These are phyloP conservation scores for Paecilomyces fulvus DNA, from an alignment of 2,329 filamentous ascomycete species.

Conservation along the genomic window DNA sequence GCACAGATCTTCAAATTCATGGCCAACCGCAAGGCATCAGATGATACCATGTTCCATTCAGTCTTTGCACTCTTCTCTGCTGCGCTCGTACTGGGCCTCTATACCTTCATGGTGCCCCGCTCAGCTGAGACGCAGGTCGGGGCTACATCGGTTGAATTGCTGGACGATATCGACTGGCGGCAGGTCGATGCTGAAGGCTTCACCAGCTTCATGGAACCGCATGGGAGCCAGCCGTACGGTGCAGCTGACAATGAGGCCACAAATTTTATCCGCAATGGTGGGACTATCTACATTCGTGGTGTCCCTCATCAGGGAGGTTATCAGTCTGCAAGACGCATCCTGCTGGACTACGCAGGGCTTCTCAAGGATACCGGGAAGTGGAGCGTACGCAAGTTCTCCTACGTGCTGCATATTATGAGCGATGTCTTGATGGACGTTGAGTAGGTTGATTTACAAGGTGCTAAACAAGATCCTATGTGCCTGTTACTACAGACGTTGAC, in stretches of 20 bases:
- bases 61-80: constrained; percentile 44
- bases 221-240: constrained; percentile 17
- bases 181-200: constrained; percentile 40
- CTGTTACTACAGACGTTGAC: background rate
- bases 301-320: constrained; percentile 43
- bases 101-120: constrained; percentile 41
- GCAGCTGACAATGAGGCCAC: constrained; percentile 24
- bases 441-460: constrained; percentile 2
- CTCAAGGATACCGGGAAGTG: constrained; percentile 47
- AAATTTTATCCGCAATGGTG: constrained; percentile 42
- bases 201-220: constrained; percentile 29
- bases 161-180: constrained; percentile 45
- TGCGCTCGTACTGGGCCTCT: constrained; percentile 44
- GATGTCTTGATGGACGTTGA: constrained; percentile 35
- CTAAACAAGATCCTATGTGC: background rate
- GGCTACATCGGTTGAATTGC: constrained; percentile 32
- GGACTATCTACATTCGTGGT: constrained; percentile 40
- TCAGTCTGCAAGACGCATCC: constrained; percentile 42
- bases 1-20: constrained; percentile 46
- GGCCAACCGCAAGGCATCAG: constrained; percentile 44
- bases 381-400: constrained; percentile 43
- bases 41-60: constrained; percentile 45
- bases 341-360: constrained; percentile 45
- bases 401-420: constrained; percentile 49
- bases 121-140: constrained; percentile 15